Percentiles rank a stretch among this genome's conserved stretches.
phyloP scores from a whole-genome alignment of 805 yeast genomes.

The Brettanomyces naardenensis region DNA sequence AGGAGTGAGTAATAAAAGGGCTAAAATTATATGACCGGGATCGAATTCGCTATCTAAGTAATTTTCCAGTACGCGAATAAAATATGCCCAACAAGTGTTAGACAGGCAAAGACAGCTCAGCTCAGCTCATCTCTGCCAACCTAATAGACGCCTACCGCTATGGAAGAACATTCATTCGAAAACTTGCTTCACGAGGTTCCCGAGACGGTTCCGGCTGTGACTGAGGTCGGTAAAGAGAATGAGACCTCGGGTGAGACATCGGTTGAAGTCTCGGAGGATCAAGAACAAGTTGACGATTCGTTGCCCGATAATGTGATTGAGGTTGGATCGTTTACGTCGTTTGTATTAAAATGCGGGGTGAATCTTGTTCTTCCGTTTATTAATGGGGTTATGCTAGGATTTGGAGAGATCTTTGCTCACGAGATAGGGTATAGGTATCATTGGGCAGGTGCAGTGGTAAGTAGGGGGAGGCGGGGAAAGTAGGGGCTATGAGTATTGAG shows the following conservation, averaged over 20 bases:
- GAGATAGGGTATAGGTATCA: conserved; percentile 78
- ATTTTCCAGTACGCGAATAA: too few relatives aligned
- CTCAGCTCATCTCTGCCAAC: too few relatives aligned
- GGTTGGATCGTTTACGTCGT: conserved; percentile 27
- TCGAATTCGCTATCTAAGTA: too few relatives aligned
- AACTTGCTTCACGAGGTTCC: neutral
- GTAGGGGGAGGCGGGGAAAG: too few relatives aligned
- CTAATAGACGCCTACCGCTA: too few relatives aligned
- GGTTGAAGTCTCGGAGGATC: neutral
- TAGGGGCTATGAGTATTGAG: too few relatives aligned
- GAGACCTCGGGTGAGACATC: neutral
- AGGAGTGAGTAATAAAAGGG: too few relatives aligned
- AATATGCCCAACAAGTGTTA: too few relatives aligned
- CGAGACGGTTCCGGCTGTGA: neutral
- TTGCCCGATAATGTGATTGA: conserved; percentile 1
- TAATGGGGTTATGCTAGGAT: conserved; percentile 92
- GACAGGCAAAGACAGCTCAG: too few relatives aligned
- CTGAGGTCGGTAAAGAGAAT: neutral
- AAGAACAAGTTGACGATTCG: too few relatives aligned
- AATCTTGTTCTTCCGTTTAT: conserved; percentile 80
- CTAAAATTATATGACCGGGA: too few relatives aligned
- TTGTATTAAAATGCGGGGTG: conserved; percentile 48
- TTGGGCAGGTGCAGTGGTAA: conserved; percentile 64
- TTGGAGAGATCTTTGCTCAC: conserved; percentile 92
- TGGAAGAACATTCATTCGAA: too few relatives aligned